phyloP scores from a whole-genome alignment of 1,284 basidiomycete genomes.

The Veloporphyrellus conicus region DNA sequence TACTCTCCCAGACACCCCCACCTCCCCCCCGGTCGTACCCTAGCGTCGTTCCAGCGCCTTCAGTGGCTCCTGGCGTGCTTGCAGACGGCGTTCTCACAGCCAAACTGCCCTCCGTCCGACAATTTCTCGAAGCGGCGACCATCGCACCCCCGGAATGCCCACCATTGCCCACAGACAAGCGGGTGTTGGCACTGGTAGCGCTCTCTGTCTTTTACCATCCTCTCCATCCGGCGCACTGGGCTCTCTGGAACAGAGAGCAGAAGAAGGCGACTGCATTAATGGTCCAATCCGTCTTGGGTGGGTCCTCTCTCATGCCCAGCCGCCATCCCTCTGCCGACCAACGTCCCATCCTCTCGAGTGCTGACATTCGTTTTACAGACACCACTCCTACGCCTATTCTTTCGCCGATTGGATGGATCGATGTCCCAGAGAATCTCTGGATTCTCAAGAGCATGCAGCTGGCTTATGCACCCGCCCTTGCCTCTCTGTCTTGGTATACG shows the following conservation, averaged over 20 bases:
- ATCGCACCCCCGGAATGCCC: conserved; percentile 31
- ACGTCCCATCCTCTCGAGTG: conserved; percentile 7
- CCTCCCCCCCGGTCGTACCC: conserved; percentile 23
- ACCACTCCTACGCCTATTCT: conserved; percentile 31
- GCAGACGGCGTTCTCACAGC: conserved; percentile 33
- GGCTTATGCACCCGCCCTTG: conserved; percentile 27
- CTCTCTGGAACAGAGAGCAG: conserved; percentile 33
- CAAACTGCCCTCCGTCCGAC: conserved; percentile 25
- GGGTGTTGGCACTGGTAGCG: conserved; percentile 31
- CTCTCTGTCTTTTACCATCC: conserved; percentile 34
- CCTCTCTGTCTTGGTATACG: conserved; percentile 27
- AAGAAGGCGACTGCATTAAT: conserved; percentile 27
- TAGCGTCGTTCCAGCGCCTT: conserved; percentile 18
- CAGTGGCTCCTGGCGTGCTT: conserved; percentile 32
- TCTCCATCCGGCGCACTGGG: conserved; percentile 33
- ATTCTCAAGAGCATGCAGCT: conserved; percentile 31
- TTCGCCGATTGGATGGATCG: conserved; percentile 35
- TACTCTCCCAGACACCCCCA: conserved; percentile 28
- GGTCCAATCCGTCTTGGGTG: conserved; percentile 29
- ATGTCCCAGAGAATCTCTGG: conserved; percentile 34
- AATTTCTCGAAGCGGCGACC: conserved; percentile 27
- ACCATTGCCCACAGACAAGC: conserved; percentile 28
- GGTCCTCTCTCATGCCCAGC: conserved; percentile 5
- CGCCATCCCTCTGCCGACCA: neutral
- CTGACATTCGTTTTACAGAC: conserved; percentile 22